Conservation (phyloP, 371 early-diverging fungal species). For the Mucor saturninus region DNA sequence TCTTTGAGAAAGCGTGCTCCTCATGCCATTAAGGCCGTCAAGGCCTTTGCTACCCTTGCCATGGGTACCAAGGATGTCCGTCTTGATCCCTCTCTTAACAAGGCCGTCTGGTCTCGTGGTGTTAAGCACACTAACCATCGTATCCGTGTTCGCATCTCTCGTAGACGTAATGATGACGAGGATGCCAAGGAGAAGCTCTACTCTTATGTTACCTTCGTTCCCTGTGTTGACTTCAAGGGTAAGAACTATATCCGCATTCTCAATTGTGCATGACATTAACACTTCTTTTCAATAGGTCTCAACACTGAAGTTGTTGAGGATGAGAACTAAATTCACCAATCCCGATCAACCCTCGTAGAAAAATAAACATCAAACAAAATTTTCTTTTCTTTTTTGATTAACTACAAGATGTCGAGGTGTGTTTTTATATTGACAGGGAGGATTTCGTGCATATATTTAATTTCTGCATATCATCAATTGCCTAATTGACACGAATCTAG, state of each 20-base stretch:
- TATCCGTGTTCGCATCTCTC: conserved; percentile 89
- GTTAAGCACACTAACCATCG: conserved; percentile 91
- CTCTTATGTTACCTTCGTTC: conserved; percentile 87
- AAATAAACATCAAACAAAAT: no score
- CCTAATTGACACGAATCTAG: no score
- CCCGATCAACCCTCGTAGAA: no score
- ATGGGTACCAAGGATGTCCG: conserved; percentile 92
- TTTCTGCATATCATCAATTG: no score
- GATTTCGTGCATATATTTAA: no score
- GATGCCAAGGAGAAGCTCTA: conserved; percentile 94
- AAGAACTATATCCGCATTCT: conserved; percentile 9
- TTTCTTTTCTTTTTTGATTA: no score
- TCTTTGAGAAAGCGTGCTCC: conserved; percentile 97
- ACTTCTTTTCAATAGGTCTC: conserved; percentile 4
- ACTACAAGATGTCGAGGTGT: no score
- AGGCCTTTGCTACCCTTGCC: conserved; percentile 81
- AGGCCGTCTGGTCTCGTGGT: conserved; percentile 88
- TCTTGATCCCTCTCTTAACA: conserved; percentile 80
- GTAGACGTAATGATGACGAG: conserved; percentile 94
- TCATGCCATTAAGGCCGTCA: conserved; percentile 90
- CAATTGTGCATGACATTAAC: not conserved
- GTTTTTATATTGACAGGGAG: no score
- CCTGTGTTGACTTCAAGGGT: conserved; percentile 87
- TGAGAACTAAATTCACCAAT: conserved; percentile 11
- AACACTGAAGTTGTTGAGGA: conserved; percentile 21